Evolutionary conservation across 768 basidiomycete genomes (phyloP), one percentile per base, ranked within the genome.

Genomic region (Leucocoprinus sp.): DNA sequence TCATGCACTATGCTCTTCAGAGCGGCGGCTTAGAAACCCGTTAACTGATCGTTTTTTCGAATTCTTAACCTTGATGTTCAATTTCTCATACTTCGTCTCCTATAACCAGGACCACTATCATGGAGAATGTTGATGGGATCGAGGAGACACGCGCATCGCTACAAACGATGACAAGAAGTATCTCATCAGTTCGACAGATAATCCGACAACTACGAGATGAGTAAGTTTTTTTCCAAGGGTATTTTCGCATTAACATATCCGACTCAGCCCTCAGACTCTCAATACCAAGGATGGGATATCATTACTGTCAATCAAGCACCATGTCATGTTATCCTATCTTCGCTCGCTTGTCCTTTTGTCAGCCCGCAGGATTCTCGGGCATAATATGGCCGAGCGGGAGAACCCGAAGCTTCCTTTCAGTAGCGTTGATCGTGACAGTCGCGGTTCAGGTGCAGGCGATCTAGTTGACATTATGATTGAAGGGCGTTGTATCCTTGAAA

Each of bases 271-370:
- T 38, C 54, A 55, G 50, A 58, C 52, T 37, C 60, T 72, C 15
- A 71, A 84, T 50, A 75, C 72, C 8, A 74, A 70, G 55, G 75
- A 88, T 23, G 96, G 96, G 29, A 90, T 99, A 50, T 97, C 96
- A 0, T 71, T 99, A 4, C 71, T 99, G 18, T 86, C 89, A 8
- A 65, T 93, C 40, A 93, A 96, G 64, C 84, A 93, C 54, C 78
- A 92, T 43, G 61, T 87, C 17, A 72, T 96, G 49, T 64, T 97
- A 2, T 83, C 83, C 1, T 95, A 96, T 60, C 68, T 96, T 8
- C 91, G 92, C 47, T 83, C 89, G 11, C 70, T 96, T 29, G 71
- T 80, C 24, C 75, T 95, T 34, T 62, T 95, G 40, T 69, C 78
- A 22, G 70, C 84, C n/a, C 80, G 81, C 15, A 80, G 84, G 21